A percentile compares a stretch with the other conserved stretches of the same genome.
Conservation (phyloP, 1,284 basidiomycete genomes). For the Sutorius eximius region DNA sequence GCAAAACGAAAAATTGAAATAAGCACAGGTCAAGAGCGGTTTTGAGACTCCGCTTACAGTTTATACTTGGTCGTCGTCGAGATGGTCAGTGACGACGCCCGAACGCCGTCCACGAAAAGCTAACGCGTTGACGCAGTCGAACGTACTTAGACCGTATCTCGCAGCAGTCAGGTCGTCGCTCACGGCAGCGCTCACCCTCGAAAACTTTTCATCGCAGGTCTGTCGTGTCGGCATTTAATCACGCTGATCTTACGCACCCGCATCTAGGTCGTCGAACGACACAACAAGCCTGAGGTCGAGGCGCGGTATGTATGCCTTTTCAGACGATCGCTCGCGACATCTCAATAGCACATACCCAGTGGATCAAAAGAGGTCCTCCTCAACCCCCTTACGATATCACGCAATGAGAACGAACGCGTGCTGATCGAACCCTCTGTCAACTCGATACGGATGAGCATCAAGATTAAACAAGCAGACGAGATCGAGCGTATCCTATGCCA, state of each 20-base stretch:
- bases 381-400: slow-evolving; percentile 89
- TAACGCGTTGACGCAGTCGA: slow-evolving; percentile 50
- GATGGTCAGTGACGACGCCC: slow-evolving; percentile 47
- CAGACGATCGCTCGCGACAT: background rate
- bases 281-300: slow-evolving; percentile 96
- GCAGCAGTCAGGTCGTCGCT: slow-evolving; percentile 93
- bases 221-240: slow-evolving; percentile 9
- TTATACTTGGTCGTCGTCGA: slow-evolving; percentile 24
- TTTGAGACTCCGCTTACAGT: slow-evolving; percentile 40
- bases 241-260: slow-evolving; percentile 5
- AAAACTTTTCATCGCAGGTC: slow-evolving; percentile 97
- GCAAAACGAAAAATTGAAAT: background rate
- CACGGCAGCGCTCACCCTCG: slow-evolving; percentile 94
- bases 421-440: slow-evolving; percentile 97
- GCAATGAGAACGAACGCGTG: slow-evolving; percentile 96
- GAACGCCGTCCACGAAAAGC: background rate
- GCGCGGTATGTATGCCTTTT: slow-evolving; percentile 54
- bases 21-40: background rate
- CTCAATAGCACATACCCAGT: slow-evolving; percentile 41
- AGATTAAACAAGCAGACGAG: slow-evolving; percentile 99
- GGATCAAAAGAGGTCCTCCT: slow-evolving; percentile 93
- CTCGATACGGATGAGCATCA: slow-evolving; percentile 94
- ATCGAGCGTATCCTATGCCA: slow-evolving; percentile 97
- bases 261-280: slow-evolving; percentile 85
- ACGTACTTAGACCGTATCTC: slow-evolving; percentile 91